Base-by-base conservation (phyloP, 139 green algal genomes). In the Parachlorella kessleri region DNA sequence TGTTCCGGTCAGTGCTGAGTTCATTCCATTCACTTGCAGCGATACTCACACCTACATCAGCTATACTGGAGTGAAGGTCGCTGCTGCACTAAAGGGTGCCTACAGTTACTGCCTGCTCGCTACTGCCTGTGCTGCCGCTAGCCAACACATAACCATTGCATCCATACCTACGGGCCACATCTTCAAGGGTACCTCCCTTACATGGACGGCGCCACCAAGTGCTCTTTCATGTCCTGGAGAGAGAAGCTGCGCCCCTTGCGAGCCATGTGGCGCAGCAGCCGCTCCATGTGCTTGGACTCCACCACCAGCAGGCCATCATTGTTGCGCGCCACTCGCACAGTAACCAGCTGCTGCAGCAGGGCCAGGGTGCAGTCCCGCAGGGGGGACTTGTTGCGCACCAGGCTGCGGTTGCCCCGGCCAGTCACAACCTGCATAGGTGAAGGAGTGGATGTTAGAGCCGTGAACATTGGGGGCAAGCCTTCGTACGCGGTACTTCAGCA, bases 181-280 rank as follows among this genome's bases (percentile, higher is more conserved):
- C n/a, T n/a, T n/a, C n/a, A n/a, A n/a, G n/a, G n/a, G n/a, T n/a
- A n/a, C n/a, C n/a, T n/a, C n/a, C n/a, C n/a, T n/a, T n/a, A n/a
- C n/a, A n/a, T n/a, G n/a, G n/a, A n/a, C n/a, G 78, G 78, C n/a
- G 78, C 70, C 41, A 83, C 72, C 53, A 83, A 64, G 65, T 48
- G 73, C 38, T 70, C 55, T 53, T 78, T 70, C 72, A 75, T 77
- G 28, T 18, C 14, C 10, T 33, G 9, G 48, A 78, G 21, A 6
- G 28, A n/a, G n/a, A 73, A 78, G 24, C 5, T 28, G 8, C 5
- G 37, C 28, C 77, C 77, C 1, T 39, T 21, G 21, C 38, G 24
- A 8, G 41, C 36, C 53, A 70, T 42, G 3, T 36, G 28, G 4
- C 70, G 28, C 9, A 83, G 72, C 28, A 79, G 73, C 24, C 39